phyloP scores from a whole-genome alignment of 129 eudicot species.

The Oenanthe sinensis region DNA sequence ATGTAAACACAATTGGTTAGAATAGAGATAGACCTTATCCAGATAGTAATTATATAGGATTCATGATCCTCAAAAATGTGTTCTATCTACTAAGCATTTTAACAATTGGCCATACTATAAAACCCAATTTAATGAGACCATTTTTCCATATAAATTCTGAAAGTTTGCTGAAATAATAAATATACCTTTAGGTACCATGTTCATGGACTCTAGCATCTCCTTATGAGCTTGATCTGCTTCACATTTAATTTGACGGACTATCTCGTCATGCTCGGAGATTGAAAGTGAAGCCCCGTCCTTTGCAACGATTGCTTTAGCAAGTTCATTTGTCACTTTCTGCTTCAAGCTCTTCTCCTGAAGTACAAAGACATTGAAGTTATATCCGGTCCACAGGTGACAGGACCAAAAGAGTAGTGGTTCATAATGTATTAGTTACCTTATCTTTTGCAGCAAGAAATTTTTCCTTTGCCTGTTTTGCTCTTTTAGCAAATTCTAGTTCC shows the following conservation, averaged over 20 bases:
- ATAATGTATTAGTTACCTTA: conserved; percentile 29
- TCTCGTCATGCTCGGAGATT: conserved; percentile 45
- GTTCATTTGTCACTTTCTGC: conserved; percentile 50
- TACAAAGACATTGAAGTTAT: neutral
- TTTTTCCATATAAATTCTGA: neutral
- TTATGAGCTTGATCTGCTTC: conserved; percentile 55
- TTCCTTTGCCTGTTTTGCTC: conserved; percentile 46
- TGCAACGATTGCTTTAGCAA: conserved; percentile 45
- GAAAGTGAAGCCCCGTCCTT: conserved; percentile 58
- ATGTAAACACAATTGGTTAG: too few species aligned
- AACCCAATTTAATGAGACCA: neutral
- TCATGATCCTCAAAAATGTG: neutral
- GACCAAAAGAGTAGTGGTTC: neutral
- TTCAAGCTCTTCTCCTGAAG: conserved; percentile 57
- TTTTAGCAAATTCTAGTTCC: conserved; percentile 33
- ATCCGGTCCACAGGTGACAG: neutral
- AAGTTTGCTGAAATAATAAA: neutral
- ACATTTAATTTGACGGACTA: conserved; percentile 36
- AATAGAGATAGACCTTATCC: too few species aligned
- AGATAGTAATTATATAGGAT: neutral
- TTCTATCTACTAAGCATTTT: too few species aligned
- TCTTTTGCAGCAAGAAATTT: conserved; percentile 42
- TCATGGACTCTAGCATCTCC: conserved; percentile 40
- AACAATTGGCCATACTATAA: too few species aligned
- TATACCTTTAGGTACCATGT: conserved; percentile 26